Evolutionary conservation across 345 rosid genomes (phyloP), one percentile per base, ranked within the genome.

Genomic region (Trapa incisa): DNA sequence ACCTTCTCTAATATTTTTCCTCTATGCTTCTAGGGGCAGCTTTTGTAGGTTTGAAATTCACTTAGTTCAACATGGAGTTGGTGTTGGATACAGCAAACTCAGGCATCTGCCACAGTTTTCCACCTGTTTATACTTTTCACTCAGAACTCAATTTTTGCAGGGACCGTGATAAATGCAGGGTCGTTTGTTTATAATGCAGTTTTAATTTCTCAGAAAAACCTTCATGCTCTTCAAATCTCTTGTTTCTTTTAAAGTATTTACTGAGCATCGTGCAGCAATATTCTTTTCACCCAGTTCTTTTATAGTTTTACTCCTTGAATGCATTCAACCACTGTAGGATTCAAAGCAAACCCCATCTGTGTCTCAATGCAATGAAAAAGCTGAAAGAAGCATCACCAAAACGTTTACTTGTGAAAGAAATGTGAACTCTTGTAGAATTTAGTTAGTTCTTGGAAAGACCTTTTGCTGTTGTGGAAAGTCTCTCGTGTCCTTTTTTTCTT

Each of bases 11-110:
- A 72, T 67, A 45, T 56, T 60, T 54, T 62, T 61, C 68, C 61
- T 64, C 56, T 50, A 61, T 64, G 68, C 67, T 72, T 72, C 43
- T 72, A 71, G 80, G 80, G 78, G 63, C 73, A 70, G 42, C 63
- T 68, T 67, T 66, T 60, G 72, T 61, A 68, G 69, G 75, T 69
- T 70, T 76, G 68, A 66, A 73, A 71, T 71, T 77, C 67, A 52
- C 37, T 68, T 38, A 71, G 70, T 47, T 71, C 75, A 64, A 67
- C 76, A 61, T 60, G 69, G 71, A 71, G 74, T 63, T 67, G 69
- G 68, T 67, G 66, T 58, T 61, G 52, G 65, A 61, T 68, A 69
- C 58, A 22, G 70, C 42, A 47, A 48, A 62, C 52, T 54, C 10
- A 3, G 52, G 66, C 48, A 61, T 69, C 66, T 67, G 60, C 22